phyloP scores from a whole-genome alignment of 805 yeast species.

The Torulaspora delbrueckii region DNA sequence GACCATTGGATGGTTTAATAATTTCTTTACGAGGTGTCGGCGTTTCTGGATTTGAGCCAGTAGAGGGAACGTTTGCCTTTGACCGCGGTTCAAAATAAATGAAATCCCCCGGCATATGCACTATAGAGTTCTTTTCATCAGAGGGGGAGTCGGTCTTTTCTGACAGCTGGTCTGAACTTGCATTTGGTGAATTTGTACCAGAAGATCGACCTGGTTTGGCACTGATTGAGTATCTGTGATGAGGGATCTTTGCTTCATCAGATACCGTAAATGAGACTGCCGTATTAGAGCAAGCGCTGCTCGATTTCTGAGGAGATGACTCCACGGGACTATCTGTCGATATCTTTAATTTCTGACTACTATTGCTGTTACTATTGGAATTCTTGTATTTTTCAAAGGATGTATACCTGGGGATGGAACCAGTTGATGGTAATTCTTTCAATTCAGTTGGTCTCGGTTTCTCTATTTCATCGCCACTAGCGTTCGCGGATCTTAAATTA shows the following conservation, averaged over 20 bases:
- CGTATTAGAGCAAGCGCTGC: slow-evolving; percentile 7
- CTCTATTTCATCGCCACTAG: background rate
- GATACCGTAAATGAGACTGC: slow-evolving; percentile 48
- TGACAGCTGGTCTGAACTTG: slow-evolving; percentile 7
- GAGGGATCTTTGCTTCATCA: slow-evolving; percentile 38
- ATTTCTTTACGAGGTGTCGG: slow-evolving; percentile 43
- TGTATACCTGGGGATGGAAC: slow-evolving; percentile 7
- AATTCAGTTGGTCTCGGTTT: background rate
- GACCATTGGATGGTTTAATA: slow-evolving; percentile 46
- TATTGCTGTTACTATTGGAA: background rate
- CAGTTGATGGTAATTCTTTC: slow-evolving; percentile 1
- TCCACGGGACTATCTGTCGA: slow-evolving; percentile 6
- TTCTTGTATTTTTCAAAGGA: slow-evolving; percentile 9
- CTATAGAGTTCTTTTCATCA: slow-evolving; percentile 30
- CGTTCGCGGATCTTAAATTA: background rate
- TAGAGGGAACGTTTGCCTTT: slow-evolving; percentile 2
- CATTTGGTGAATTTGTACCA: slow-evolving; percentile 17
- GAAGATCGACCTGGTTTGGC: slow-evolving; percentile 39
- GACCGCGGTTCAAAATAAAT: slow-evolving; percentile 26
- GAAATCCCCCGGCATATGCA: slow-evolving; percentile 37
- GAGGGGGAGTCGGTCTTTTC: slow-evolving; percentile 12
- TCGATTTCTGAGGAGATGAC: slow-evolving; percentile 8
- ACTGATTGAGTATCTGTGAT: slow-evolving; percentile 54
- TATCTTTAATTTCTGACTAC: slow-evolving; percentile 6
- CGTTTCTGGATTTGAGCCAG: slow-evolving; percentile 19